Base-by-base conservation (phyloP, 495 filamentous ascomycete genomes). In the Gamarada debralockiae region DNA sequence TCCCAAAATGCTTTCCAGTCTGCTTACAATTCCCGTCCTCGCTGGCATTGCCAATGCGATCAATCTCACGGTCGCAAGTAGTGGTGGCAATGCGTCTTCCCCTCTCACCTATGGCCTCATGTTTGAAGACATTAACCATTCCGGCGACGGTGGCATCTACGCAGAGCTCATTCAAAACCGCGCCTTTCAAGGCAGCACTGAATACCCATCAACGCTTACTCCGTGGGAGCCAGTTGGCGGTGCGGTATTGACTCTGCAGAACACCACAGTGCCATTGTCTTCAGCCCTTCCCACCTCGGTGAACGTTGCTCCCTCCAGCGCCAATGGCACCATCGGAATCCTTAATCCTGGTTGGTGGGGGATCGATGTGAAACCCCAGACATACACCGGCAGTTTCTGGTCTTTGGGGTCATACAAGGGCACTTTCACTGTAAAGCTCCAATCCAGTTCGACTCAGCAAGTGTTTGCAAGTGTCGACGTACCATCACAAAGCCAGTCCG, bases 121-220 rank as follows among this genome's bases (percentile, higher is more conserved):
- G 77, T 83, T 82, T 48, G 80, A 83, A 69, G 57, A 60, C 25
- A 60, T 60, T 15, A 60, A 56, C 18, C 46, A 60, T 29, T 64
- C 51, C 15, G 52, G 79, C 1, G 81, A 83, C 58, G 81, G 81
- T 3, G 81, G 81, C 1, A 77, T 83, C 13, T 79, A 85, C 51
- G 79, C 74, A 7, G 76, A 84, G 51, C 59, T 84, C 3, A 73
- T 84, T 13, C 70, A 71, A 25, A 84, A 84, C 57, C 77, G 78
- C 41, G 80, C 74, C 5, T 85, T 85, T 50, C 80, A 85, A 61
- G 80, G 79, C 12, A 48, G 63, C 6, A 71, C 69, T 0, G 67
- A 63, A n/a, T 82, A 74, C 59, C 65, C 65, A 17, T 52, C 73
- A 12, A 57, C 45, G 12, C 37, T 61, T 14, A 20, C 23, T 10